Conservation (phyloP, 768 basidiomycete genomes). For the Austroboletus festivus region DNA sequence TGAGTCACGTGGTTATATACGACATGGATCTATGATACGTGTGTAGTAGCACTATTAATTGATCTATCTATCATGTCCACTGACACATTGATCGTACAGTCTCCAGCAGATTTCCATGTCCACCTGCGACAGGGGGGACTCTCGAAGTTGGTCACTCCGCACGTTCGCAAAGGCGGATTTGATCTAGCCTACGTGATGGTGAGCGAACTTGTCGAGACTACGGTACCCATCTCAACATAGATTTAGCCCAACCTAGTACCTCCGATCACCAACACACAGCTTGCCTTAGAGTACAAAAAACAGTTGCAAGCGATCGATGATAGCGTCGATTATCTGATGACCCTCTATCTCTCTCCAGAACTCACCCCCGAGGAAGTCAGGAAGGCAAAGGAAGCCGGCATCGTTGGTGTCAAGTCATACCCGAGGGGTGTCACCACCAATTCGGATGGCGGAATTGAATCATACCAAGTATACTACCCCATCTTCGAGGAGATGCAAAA, state of each 20-base stretch:
- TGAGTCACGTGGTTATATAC: conserved; percentile 31
- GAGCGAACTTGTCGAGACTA: conserved; percentile 19
- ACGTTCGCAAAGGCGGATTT: conserved; percentile 89
- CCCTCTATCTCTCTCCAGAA: conserved; percentile 88
- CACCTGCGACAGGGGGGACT: conserved; percentile 89
- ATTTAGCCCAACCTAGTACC: conserved; percentile 87
- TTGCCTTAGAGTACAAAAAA: conserved; percentile 77
- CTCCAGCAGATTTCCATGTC: conserved; percentile 94
- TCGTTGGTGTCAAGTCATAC: conserved; percentile 92
- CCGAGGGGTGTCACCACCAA: conserved; percentile 97
- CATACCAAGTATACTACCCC: conserved; percentile 89
- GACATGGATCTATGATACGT: conserved; percentile 9
- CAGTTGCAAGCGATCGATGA: conserved; percentile 74
- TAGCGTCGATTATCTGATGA: conserved; percentile 87
- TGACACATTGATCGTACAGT: conserved; percentile 26
- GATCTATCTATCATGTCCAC: conserved; percentile 31
- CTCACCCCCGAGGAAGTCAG: conserved; percentile 88
- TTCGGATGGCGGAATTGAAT: conserved; percentile 93
- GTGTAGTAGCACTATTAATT: no score
- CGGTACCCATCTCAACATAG: conserved; percentile 9
- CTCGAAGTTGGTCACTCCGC: conserved; percentile 80
- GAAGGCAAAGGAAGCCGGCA: conserved; percentile 82
- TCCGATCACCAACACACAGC: conserved; percentile 78
- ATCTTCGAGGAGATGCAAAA: conserved; percentile 94
- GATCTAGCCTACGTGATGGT: conserved; percentile 96